These are phyloP conservation scores for Diaporthe velutina DNA, from an alignment of 2,329 filamentous ascomycete species.

Conservation along the genomic window DNA sequence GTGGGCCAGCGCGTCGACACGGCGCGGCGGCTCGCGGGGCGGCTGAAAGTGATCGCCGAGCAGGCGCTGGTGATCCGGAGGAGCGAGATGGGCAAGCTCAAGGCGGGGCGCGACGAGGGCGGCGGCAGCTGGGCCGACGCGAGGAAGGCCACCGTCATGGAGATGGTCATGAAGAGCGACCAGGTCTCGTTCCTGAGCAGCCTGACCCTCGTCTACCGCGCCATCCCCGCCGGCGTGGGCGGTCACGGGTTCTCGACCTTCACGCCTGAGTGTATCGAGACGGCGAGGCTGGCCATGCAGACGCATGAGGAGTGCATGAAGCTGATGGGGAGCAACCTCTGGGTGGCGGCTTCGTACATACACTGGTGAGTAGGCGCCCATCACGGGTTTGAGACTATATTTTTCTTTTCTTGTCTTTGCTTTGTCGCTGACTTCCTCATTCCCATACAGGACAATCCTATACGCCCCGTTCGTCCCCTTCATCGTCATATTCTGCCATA, in stretches of 20 bases:
- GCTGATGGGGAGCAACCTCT: constrained; percentile 54
- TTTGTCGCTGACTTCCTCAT: neutral
- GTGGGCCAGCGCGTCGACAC: constrained; percentile 55
- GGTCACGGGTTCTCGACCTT: constrained; percentile 56
- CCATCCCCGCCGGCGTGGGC: constrained; percentile 59
- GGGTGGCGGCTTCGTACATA: constrained; percentile 61
- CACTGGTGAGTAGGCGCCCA: constrained; percentile 58
- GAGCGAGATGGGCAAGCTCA: constrained; percentile 52
- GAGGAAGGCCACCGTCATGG: constrained; percentile 55
- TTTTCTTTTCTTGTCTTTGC: constrained; percentile 20
- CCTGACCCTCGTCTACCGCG: constrained; percentile 65
- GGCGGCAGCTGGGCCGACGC: constrained; percentile 43
- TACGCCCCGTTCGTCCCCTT: constrained; percentile 71
- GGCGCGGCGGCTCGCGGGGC: constrained; percentile 54
- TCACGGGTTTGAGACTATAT: constrained; percentile 25
- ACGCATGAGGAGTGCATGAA: constrained; percentile 60
- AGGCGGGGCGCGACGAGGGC: neutral
- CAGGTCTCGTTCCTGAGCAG: constrained; percentile 62
- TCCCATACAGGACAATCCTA: constrained; percentile 60
- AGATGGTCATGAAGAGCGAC: constrained; percentile 60
- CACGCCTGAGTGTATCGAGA: constrained; percentile 61
- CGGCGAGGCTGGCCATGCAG: constrained; percentile 62
- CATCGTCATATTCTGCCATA: constrained; percentile 70
- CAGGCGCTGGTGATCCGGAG: constrained; percentile 52
- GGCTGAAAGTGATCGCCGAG: constrained; percentile 53